A percentile compares a stretch with the other conserved stretches of the same genome.
phyloP scores from a whole-genome alignment of 2,329 filamentous ascomycete genomes.

The Alternaria consortialis region DNA sequence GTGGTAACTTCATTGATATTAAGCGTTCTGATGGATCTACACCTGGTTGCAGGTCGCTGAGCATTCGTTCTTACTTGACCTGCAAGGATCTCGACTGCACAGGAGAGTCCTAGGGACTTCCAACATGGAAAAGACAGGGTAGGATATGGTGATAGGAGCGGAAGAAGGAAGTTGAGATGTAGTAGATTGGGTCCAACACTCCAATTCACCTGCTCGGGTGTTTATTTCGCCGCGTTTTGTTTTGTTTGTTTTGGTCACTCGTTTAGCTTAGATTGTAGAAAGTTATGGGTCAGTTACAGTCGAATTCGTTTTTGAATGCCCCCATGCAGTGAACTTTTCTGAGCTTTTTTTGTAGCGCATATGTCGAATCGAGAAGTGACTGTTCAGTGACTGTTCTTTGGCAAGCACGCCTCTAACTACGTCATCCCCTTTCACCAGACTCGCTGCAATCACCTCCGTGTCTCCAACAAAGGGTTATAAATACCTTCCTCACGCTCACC shows the following conservation, averaged over 20 bases:
- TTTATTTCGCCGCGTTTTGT: neutral
- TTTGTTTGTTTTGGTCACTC: neutral
- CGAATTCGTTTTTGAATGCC: no score
- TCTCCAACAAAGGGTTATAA: neutral
- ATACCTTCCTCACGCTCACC: neutral
- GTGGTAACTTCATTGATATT: no score
- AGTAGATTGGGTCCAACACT: neutral
- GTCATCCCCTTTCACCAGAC: neutral
- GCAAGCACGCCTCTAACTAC: neutral
- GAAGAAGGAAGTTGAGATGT: neutral
- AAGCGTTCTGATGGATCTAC: no score
- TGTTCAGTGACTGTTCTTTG: neutral
- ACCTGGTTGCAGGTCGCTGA: no score
- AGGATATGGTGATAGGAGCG: neutral
- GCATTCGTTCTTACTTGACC: neutral
- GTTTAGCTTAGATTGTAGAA: neutral
- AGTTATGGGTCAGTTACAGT: neutral
- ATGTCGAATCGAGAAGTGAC: neutral
- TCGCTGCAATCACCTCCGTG: neutral
- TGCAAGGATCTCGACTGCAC: no score
- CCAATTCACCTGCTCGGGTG: neutral
- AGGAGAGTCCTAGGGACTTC: no score
- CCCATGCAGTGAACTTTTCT: neutral
- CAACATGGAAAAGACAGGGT: no score
- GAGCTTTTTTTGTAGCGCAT: neutral